phyloP scores from a whole-genome alignment of 2,329 filamentous ascomycete genomes.

The Aureobasidium sp. region DNA sequence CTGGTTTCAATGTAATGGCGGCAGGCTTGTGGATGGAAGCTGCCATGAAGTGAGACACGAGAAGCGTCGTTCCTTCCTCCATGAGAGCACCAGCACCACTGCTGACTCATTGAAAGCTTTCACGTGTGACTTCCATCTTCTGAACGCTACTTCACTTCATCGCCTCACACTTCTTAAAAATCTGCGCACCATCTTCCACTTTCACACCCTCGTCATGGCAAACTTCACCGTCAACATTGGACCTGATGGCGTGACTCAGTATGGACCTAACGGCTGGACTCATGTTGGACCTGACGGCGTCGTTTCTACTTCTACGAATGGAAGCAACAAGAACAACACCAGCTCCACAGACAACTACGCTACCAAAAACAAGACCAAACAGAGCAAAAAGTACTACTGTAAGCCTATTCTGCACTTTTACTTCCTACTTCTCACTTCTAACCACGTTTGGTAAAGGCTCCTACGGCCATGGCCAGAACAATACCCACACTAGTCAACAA shows the following conservation, averaged over 20 bases:
- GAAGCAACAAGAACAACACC: not conserved
- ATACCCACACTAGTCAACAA: not conserved
- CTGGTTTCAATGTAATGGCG: not conserved
- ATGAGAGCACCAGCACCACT: not conserved
- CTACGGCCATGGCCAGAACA: not conserved
- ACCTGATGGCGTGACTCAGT: too few species aligned
- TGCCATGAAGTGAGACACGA: not conserved
- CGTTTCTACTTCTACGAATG: too few species aligned
- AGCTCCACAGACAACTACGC: not conserved
- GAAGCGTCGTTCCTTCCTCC: not conserved
- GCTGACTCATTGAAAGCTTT: not conserved
- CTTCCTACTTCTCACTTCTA: not conserved
- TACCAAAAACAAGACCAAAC: not conserved
- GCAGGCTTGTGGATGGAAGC: not conserved
- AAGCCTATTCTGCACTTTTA: not conserved
- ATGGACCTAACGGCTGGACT: too few species aligned
- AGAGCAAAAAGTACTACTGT: not conserved
- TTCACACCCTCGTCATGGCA: too few species aligned
- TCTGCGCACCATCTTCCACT: not conserved
- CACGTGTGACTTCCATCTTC: not conserved
- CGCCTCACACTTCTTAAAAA: not conserved
- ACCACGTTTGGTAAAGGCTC: not conserved
- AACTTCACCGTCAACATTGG: too few species aligned
- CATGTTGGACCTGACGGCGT: too few species aligned
- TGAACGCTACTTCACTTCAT: not conserved